phyloP scores from a whole-genome alignment of 2,329 filamentous ascomycete species.

The Pezicula neosporulosa region DNA sequence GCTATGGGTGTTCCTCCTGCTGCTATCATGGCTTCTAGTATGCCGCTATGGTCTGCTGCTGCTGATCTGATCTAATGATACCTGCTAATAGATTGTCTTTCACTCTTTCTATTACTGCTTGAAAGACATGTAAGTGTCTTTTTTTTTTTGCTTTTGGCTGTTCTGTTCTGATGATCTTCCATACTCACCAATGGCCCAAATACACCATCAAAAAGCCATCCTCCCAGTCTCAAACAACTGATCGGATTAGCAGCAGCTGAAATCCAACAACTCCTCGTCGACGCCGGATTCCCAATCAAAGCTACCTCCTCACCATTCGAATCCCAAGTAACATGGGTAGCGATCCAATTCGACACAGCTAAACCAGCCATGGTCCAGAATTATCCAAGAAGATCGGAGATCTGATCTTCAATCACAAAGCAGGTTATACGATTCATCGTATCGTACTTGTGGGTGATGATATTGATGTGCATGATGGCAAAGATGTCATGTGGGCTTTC shows the following conservation, averaged over 20 bases:
- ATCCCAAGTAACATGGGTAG: slow-evolving; percentile 45
- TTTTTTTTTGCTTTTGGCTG: background rate
- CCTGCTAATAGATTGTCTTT: slow-evolving; percentile 47
- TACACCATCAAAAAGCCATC: slow-evolving; percentile 43
- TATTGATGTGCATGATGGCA: slow-evolving; percentile 42
- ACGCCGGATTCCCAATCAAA: slow-evolving; percentile 37
- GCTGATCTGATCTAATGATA: too few species aligned
- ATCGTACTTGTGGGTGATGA: slow-evolving; percentile 45
- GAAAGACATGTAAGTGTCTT: slow-evolving; percentile 13
- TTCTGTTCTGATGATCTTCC: background rate
- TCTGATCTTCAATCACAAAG: slow-evolving; percentile 39
- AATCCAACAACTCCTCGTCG: slow-evolving; percentile 33
- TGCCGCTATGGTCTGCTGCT: too few species aligned
- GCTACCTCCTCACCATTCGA: slow-evolving; percentile 42
- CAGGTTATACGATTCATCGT: slow-evolving; percentile 38
- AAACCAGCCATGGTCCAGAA: slow-evolving; percentile 43
- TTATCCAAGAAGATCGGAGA: slow-evolving; percentile 39
- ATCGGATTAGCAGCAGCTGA: slow-evolving; percentile 42
- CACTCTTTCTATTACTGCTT: slow-evolving; percentile 38
- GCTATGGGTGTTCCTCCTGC: slow-evolving; percentile 46
- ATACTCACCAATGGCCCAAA: slow-evolving; percentile 33
- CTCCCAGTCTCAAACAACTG: slow-evolving; percentile 41
- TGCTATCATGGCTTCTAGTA: slow-evolving; percentile 43
- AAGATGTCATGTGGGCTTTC: slow-evolving; percentile 47
- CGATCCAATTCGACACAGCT: slow-evolving; percentile 52